Evolutionary conservation across 192 early-diverging fungal species (phyloP).

Genomic region (Kappamyces sp.): DNA sequence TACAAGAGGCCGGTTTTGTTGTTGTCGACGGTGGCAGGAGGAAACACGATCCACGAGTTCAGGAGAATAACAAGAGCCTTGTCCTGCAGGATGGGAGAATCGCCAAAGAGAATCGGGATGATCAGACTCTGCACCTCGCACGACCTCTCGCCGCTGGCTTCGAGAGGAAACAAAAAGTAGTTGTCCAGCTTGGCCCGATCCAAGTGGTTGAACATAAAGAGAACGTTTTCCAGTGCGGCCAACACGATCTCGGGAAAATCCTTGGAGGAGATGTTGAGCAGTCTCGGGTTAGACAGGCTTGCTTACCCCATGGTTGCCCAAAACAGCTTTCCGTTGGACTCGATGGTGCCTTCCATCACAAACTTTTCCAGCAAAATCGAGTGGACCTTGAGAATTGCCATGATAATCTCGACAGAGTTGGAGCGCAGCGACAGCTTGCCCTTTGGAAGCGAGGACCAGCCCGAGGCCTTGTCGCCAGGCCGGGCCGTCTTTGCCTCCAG

Average conservation of each 20-base stretch:
- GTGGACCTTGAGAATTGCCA: slow-evolving; percentile 23
- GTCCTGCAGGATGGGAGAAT: slow-evolving; percentile 18
- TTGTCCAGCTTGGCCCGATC: slow-evolving; percentile 13
- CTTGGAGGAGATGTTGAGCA: slow-evolving; percentile 26
- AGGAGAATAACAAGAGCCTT: slow-evolving; percentile 33
- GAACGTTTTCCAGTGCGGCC: slow-evolving; percentile 25
- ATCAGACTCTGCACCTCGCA: slow-evolving; percentile 14
- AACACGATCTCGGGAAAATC: slow-evolving; percentile 19
- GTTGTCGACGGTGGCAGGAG: slow-evolving; percentile 24
- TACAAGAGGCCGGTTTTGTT: slow-evolving; percentile 25
- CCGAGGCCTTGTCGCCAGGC: neutral
- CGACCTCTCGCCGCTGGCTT: neutral
- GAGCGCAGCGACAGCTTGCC: slow-evolving; percentile 9
- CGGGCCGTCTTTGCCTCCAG: slow-evolving; percentile 1
- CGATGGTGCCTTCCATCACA: slow-evolving; percentile 12
- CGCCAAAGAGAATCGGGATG: slow-evolving; percentile 26
- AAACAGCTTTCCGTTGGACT: slow-evolving; percentile 25
- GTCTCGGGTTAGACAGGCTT: slow-evolving; percentile 17
- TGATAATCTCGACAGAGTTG: slow-evolving; percentile 18
- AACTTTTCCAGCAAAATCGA: slow-evolving; percentile 22
- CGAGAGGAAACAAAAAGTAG: slow-evolving; percentile 4
- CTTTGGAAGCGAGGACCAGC: slow-evolving; percentile 14
- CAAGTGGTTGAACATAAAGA: slow-evolving; percentile 19
- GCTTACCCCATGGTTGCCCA: slow-evolving; percentile 32
- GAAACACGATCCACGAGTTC: slow-evolving; percentile 23